A percentile compares a stretch with the other conserved stretches of the same genome.
Conservation (phyloP, 2,329 filamentous ascomycete species). For the Atkinsonella hypoxylon region DNA sequence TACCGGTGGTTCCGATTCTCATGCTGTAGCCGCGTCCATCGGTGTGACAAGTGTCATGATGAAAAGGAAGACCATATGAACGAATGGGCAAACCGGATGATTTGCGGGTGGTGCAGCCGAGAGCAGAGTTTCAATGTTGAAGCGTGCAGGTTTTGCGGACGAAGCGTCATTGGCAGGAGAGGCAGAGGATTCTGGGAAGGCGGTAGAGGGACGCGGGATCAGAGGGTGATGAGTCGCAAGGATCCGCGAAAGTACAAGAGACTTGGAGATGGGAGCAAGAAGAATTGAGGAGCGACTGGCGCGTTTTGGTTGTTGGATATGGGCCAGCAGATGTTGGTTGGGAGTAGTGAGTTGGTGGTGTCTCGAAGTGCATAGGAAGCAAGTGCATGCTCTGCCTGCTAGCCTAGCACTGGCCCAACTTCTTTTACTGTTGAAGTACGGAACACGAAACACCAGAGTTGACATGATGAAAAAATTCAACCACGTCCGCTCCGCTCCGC, state of each 20-base stretch:
- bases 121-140: conserved; percentile 72
- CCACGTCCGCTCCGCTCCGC: too few relatives aligned
- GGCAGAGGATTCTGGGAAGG: conserved; percentile 75
- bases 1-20: conserved; percentile 56
- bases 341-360: too few relatives aligned
- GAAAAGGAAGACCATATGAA: conserved; percentile 56
- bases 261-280: conserved; percentile 23
- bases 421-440: too few relatives aligned
- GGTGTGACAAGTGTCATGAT: conserved; percentile 69
- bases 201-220: conserved; percentile 68
- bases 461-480: too few relatives aligned
- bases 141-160: conserved; percentile 62
- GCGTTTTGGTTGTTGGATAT: too few relatives aligned
- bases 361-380: too few relatives aligned
- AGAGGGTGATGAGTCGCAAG: conserved; percentile 59
- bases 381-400: too few relatives aligned
- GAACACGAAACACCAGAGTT: too few relatives aligned
- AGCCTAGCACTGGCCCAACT: too few relatives aligned
- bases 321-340: too few relatives aligned
- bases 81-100: conserved; percentile 76
- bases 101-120: conserved; percentile 67
- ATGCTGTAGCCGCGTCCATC: conserved; percentile 45
- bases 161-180: conserved; percentile 53
- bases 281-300: too few relatives aligned
- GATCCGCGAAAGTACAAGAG: conserved; percentile 64